phyloP scores from a whole-genome alignment of 805 yeast genomes.

The Candida wancherniae region DNA sequence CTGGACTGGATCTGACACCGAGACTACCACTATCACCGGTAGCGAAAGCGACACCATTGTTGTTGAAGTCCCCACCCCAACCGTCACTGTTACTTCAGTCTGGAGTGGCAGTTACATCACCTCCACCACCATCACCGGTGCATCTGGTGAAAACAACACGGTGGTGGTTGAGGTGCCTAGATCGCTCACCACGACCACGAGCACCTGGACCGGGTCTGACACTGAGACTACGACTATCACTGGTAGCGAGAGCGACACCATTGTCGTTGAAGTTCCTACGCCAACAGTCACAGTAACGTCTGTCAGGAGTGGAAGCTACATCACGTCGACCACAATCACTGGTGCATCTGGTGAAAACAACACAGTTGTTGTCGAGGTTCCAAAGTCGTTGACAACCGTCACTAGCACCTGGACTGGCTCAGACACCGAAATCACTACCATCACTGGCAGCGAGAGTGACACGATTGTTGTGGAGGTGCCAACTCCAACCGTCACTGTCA shows the following conservation, averaged over 20 bases:
- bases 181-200: conserved; percentile 7
- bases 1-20: conserved; percentile 7
- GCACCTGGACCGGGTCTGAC: conserved; percentile 3
- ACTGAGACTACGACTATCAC: conserved; percentile 1
- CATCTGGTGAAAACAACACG: conserved; percentile 5
- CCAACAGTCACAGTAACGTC: conserved; percentile 6
- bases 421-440: conserved; percentile 4
- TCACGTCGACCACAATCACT: conserved; percentile 1
- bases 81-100: conserved; percentile 8
- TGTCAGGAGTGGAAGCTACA: conserved; percentile 5
- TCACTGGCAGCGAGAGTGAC: background rate
- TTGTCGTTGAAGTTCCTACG: conserved; percentile 9
- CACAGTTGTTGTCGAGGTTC: conserved; percentile 11
- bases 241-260: conserved; percentile 3
- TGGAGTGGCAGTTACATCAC: conserved; percentile 4
- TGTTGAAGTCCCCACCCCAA: conserved; percentile 11
- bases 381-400: conserved; percentile 1
- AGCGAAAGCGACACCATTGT: conserved; percentile 3
- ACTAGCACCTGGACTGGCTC: conserved; percentile 12
- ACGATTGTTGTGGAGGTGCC: conserved; percentile 15
- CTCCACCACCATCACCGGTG: conserved; percentile 3
- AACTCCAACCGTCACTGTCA: conserved; percentile 12
- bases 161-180: conserved; percentile 11
- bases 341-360: conserved; percentile 8
- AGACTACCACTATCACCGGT: conserved; percentile 5